These are phyloP conservation scores for Coemansia sp. DNA, from an alignment of 192 early-diverging fungal genomes.

Conservation along the genomic window DNA sequence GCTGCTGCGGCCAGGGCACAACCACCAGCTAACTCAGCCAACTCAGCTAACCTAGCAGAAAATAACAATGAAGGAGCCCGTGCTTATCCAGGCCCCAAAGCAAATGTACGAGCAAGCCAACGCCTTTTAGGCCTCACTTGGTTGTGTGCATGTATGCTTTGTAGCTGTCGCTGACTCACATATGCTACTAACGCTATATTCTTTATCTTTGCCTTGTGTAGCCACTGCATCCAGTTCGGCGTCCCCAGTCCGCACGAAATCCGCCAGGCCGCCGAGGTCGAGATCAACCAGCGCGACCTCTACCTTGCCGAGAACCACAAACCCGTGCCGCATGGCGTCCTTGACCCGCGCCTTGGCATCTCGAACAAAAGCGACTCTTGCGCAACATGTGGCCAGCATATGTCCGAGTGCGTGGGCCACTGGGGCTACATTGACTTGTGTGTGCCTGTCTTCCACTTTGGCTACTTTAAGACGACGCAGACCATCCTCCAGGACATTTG, in stretches of 20 bases:
- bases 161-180: background rate
- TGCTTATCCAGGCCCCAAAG: constrained; percentile 69
- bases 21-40: background rate
- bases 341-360: constrained; percentile 88
- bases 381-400: constrained; percentile 86
- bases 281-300: constrained; percentile 89
- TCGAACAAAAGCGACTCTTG: constrained; percentile 84
- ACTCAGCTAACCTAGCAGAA: too few relatives aligned
- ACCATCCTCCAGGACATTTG: constrained; percentile 96
- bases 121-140: background rate
- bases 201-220: constrained; percentile 29
- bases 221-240: constrained; percentile 94
- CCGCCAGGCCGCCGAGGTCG: constrained; percentile 86
- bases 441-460: constrained; percentile 97
- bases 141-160: too few relatives aligned
- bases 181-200: background rate
- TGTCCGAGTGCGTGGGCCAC: constrained; percentile 95
- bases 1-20: background rate
- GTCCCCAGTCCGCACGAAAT: constrained; percentile 89
- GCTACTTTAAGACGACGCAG: constrained; percentile 91
- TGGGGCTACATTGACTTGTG: constrained; percentile 93
- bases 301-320: constrained; percentile 70
- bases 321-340: constrained; percentile 84
- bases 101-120: constrained; percentile 63
- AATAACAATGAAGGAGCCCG: constrained; percentile 77